Base-by-base conservation (phyloP, 805 yeast genomes). In the Yarrowia sp. region DNA sequence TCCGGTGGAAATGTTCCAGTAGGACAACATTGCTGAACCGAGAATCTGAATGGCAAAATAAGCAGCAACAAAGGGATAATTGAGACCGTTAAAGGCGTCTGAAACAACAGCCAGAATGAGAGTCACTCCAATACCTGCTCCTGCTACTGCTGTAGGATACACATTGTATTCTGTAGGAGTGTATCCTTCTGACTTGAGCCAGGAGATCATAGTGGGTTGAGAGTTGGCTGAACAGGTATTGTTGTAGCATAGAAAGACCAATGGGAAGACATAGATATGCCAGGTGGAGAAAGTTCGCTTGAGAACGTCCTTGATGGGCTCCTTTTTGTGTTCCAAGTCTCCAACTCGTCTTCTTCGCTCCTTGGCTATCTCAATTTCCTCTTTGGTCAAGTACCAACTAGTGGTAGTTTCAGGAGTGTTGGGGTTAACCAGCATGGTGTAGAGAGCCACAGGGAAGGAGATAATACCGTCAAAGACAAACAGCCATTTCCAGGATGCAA, bases 11-110 rank as follows among this genome's bases (percentile, higher is more conserved):
- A 51, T 51, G 58, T 51, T 38, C 58, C 58, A 51, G 43, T 51
- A 51, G 10, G 58, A 36, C 86, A 17, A 80, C 80, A 0, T 84
- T 78, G 79, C 80, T 81, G 33, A 77, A 67, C 0, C 84, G 5
- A 51, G 22, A 17, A 51, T 51, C 32, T 51, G 58, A 8, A 51
- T 51, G 35, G 6, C 58, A 22, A 51, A 51, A 14, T 51, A 51
- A 8, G 58, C 58, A 3, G 7, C n/a, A 2, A 51, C 58, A 36
- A 51, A 51, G 15, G 58, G 58, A 17, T 18, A 51, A 22, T 51
- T 51, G 33, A 51, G 58, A n/a, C 58, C 58, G 6, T 51, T 36
- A 13, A 51, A 38, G 5, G 58, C 58, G 35, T 51, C 58, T 9
- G 58, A 51, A 51, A 51, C 22, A 10, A 51, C 43, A 9, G 58